Conservation (phyloP, 2,329 filamentous ascomycete species). For the Aulographum hederae region DNA sequence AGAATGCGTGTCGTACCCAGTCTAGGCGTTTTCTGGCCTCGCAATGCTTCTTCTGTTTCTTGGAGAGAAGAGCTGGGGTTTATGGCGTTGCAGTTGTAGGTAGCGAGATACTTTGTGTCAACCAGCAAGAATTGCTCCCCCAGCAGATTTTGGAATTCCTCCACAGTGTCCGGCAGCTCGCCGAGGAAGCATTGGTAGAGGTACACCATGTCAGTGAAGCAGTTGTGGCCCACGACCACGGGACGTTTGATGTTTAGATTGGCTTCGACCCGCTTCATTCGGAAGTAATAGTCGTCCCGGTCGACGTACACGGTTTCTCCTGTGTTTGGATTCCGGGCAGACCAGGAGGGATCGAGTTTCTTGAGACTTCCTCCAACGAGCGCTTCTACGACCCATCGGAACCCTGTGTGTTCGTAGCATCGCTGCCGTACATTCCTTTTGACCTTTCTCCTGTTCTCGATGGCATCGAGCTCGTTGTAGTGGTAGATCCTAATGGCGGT, state of each 20-base stretch:
- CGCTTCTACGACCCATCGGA: slow-evolving; percentile 31
- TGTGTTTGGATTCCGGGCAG: neutral
- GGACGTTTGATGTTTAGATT: slow-evolving; percentile 27
- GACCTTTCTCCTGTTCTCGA: slow-evolving; percentile 13
- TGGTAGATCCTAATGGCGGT: slow-evolving; percentile 24
- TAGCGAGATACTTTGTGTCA: slow-evolving; percentile 47
- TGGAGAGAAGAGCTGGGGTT: slow-evolving; percentile 30
- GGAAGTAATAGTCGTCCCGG: slow-evolving; percentile 15
- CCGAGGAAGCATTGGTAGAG: slow-evolving; percentile 45
- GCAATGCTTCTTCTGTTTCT: slow-evolving; percentile 28
- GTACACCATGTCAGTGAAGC: slow-evolving; percentile 45
- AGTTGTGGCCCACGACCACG: slow-evolving; percentile 45
- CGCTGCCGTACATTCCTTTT: slow-evolving; percentile 20
- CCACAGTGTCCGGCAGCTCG: slow-evolving; percentile 31
- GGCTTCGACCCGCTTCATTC: slow-evolving; percentile 20
- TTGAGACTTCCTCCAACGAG: slow-evolving; percentile 20
- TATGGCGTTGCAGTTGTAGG: slow-evolving; percentile 32
- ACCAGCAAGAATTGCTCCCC: slow-evolving; percentile 37
- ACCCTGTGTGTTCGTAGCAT: slow-evolving; percentile 26
- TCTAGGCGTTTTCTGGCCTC: slow-evolving; percentile 12
- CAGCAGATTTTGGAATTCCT: slow-evolving; percentile 32
- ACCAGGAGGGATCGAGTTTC: slow-evolving; percentile 12
- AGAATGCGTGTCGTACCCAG: neutral
- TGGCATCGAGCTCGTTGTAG: slow-evolving; percentile 24
- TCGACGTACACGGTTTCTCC: slow-evolving; percentile 17